phyloP scores from a whole-genome alignment of 306 rosid species.

The Fragaria iinumae region DNA sequence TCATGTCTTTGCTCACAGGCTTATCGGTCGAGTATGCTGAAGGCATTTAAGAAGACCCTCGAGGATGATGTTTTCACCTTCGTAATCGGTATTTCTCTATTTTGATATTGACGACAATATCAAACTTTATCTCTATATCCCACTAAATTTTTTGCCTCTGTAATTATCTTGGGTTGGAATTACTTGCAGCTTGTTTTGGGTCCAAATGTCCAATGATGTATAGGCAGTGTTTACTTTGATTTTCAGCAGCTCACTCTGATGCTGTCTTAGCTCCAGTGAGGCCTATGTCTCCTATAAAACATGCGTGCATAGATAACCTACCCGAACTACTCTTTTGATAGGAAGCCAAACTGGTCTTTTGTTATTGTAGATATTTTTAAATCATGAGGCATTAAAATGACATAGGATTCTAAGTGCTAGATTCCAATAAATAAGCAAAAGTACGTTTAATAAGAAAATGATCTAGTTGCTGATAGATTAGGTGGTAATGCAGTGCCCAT shows the following conservation, averaged over 20 bases:
- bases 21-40: conserved; percentile 93
- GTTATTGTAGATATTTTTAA: conserved; percentile 21
- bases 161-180: conserved; percentile 31
- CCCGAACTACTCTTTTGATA: conserved; percentile 23
- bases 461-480: conserved; percentile 65
- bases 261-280: conserved; percentile 15
- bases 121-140: background rate
- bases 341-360: conserved; percentile 12
- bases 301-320: conserved; percentile 22
- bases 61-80: conserved; percentile 90
- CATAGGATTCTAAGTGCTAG: conserved; percentile 38
- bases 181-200: conserved; percentile 30
- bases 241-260: background rate
- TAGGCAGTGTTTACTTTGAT: conserved; percentile 17
- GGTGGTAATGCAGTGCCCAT: conserved; percentile 82
- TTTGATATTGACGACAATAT: conserved; percentile 10
- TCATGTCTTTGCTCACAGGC: conserved; percentile 51
- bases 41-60: conserved; percentile 90
- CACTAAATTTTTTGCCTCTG: background rate
- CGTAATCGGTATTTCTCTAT: conserved; percentile 70
- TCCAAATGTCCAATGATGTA: conserved; percentile 14
- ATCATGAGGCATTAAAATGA: conserved; percentile 32
- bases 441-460: conserved; percentile 42
- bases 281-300: conserved; percentile 24
- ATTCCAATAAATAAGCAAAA: conserved; percentile 43